Percentiles rank a stretch among this genome's conserved stretches.
These are phyloP conservation scores for Skeletonema costatum DNA, from an alignment of 108 stramenopile species.

Conservation along the genomic window DNA sequence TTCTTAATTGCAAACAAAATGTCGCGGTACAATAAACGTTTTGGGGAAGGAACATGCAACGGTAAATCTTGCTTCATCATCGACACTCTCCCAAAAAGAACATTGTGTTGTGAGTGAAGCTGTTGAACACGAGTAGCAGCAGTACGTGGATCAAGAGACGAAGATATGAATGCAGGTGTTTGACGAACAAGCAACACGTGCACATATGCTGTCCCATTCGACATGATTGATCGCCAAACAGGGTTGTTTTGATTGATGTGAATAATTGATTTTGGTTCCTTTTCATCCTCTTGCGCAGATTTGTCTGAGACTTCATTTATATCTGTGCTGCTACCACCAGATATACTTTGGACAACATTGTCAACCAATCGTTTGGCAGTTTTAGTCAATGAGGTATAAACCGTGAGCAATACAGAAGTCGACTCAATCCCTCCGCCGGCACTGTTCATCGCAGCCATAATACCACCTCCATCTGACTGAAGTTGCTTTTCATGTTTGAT, in stretches of 20 bases:
- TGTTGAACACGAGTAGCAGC: constrained; percentile 38
- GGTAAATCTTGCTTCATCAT: constrained; percentile 80
- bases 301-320: not conserved
- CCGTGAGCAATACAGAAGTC: constrained; percentile 68
- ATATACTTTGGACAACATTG: not conserved
- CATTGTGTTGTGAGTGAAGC: constrained; percentile 42
- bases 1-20: constrained; percentile 56
- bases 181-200: constrained; percentile 69
- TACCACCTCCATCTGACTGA: constrained; percentile 61
- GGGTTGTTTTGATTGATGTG: constrained; percentile 52
- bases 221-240: constrained; percentile 67
- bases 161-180: constrained; percentile 28
- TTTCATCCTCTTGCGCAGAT: constrained; percentile 12
- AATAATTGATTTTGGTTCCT: constrained; percentile 53
- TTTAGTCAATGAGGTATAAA: constrained; percentile 50
- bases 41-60: constrained; percentile 67
- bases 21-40: constrained; percentile 68
- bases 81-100: constrained; percentile 68
- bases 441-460: constrained; percentile 71
- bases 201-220: constrained; percentile 69
- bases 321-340: constrained; percentile 1
- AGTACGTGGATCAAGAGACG: constrained; percentile 28
- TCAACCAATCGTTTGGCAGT: constrained; percentile 18
- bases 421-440: constrained; percentile 90
- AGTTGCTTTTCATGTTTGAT: constrained; percentile 55